Evolutionary conservation across 2,329 filamentous ascomycete genomes (phyloP), one percentile per base, ranked within the genome.

Genomic region (Falciphora oryzae): DNA sequence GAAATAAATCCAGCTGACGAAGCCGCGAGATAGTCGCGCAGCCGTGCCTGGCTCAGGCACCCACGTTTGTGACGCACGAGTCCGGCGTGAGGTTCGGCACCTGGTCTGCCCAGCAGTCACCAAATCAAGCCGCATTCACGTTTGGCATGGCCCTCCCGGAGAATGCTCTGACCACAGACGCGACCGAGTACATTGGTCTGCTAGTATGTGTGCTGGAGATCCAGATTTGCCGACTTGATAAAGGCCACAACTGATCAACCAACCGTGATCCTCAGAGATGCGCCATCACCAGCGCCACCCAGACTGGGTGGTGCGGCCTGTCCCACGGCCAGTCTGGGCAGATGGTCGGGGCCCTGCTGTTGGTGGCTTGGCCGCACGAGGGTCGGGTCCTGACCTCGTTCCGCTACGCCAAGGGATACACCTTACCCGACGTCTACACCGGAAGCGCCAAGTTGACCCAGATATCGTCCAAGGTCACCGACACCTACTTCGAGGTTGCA

Each of bases 391-490:
- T 84, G 32, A 87, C 85, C 0, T 83, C 83, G 1, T 83, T 89
- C 73, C 80, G 82, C 63, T 86, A 82, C 69, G 79, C 83, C 4
- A 79, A 78, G 4, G 86, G 85, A 61, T 90, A 89, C 71, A 78
- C 80, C 31, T 77, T 80, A 66, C 88, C 88, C 0, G 78, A 79
- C 0, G 70, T 82, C 50, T 90, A 90, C 73, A 79, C 79, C 0
- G 89, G 89, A 64, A 78, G 85, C 66, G 86, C 88, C 11, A 85
- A 79, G 44, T 72, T 90, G 29, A 87, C 84, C 0, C 82, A 86
- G 68, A 83, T 90, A 66, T 84, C 82, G 18, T 81, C 83, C 18
- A 80, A 76, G 31, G 77, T 89, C 65, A 88, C 83, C 69, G 78
- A 79, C 22, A 85, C 83, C 31, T 77, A 83, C 68, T 91, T 85